phyloP scores from a whole-genome alignment of 1,139 yeast genomes.

The Yamadazyma oceani region DNA sequence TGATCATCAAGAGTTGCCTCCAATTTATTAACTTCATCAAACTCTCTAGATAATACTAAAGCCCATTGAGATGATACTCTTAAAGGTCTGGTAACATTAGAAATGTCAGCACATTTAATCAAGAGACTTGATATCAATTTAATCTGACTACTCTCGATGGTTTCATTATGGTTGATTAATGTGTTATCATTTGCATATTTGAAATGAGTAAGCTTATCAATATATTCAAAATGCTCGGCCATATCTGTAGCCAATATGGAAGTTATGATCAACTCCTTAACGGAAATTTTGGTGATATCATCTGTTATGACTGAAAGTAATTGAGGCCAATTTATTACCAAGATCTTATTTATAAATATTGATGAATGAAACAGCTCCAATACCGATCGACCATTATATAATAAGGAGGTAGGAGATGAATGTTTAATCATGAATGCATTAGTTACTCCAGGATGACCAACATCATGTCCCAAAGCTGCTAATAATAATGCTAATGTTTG shows the following conservation, averaged over 20 bases:
- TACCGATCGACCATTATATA: conserved; percentile 67
- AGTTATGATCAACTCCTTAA: conserved; percentile 38
- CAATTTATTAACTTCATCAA: conserved; percentile 62
- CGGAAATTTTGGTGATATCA: conserved; percentile 14
- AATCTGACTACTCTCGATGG: conserved; percentile 28
- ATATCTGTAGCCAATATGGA: conserved; percentile 87
- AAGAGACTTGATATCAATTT: conserved; percentile 63
- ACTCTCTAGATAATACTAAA: conserved; percentile 69
- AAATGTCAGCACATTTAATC: conserved; percentile 91
- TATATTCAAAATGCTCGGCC: conserved; percentile 83
- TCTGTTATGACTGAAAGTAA: conserved; percentile 29
- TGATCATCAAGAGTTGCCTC: conserved; percentile 39
- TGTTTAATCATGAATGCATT: conserved; percentile 66
- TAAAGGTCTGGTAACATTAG: conserved; percentile 83
- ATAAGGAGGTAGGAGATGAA: conserved; percentile 63
- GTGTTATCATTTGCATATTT: conserved; percentile 4
- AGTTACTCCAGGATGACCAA: conserved; percentile 95
- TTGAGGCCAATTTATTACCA: conserved; percentile 64
- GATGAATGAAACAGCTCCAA: conserved; percentile 85
- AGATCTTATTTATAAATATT: conserved; percentile 58
- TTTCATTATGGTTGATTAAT: conserved; percentile 14
- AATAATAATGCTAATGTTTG: conserved; percentile 63
- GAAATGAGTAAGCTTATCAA: conserved; percentile 41
- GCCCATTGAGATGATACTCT: conserved; percentile 87
- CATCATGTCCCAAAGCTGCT: conserved; percentile 93